Base-by-base conservation (phyloP, 441 rosid species). In the Populus trichocarpa region DNA sequence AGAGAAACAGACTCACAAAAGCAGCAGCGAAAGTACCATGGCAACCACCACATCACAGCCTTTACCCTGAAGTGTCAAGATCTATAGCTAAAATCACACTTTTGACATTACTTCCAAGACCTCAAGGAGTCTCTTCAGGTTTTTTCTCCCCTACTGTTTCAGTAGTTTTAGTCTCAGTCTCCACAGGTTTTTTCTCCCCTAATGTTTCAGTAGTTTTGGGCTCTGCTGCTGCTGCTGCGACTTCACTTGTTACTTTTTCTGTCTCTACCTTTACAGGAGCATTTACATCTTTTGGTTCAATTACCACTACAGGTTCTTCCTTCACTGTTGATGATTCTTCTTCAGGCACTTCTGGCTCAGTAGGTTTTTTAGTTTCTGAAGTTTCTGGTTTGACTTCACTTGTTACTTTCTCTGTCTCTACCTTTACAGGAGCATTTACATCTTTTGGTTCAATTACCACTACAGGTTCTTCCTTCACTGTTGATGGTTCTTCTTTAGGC, bases 41-140 rank as follows among this genome's bases (percentile, higher is more conserved):
- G 50, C 50, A 42, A 42, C 16, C 50, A 42, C 50, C 50, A 2
- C 50, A 42, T 42, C 50, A 42, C 50, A 42, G 50, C 50, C 40
- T 36, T 36, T 32, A 32, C 59, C 59, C 59, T 50, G 59, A 50
- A 50, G 6, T 14, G n/a, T 50, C 59, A 50, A 50, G 1, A 42
- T 42, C 14, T 42, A 42, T 10, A 42, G 50, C 50, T 42, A 42
- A 42, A 42, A 42, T 10, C 50, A 42, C 50, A 42, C 50, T 42
- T 12, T 11, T 10, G 50, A 42, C 50, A 42, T 42, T 42, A 42
- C 50, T 42, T 11, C 10, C 69, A 25, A 25, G 13, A 65, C 14
- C 69, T 65, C 69, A 65, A 57, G 64, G 71, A 4, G 80, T 57
- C 64, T 61, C 77, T 75, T 78, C 78, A 64, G 23, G 40, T 32